phyloP scores from a whole-genome alignment of 495 filamentous ascomycete genomes.

The Bombardia bombarda region DNA sequence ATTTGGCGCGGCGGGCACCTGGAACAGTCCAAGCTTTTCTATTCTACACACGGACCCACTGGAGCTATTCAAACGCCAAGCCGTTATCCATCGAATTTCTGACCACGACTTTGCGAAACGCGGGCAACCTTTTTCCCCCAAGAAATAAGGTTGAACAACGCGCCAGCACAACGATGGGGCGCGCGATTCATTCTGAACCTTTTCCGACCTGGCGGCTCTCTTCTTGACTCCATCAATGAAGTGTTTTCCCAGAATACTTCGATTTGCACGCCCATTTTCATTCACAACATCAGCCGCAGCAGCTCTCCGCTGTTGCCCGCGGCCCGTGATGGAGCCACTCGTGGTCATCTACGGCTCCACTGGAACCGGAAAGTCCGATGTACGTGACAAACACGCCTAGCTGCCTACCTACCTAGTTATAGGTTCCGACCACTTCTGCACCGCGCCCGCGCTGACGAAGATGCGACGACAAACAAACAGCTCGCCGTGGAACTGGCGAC shows the following conservation, averaged over 20 bases:
- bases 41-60: too few species aligned
- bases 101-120: too few species aligned
- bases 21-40: too few species aligned
- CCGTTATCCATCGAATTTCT: too few species aligned
- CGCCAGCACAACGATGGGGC: slow-evolving; percentile 7
- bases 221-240: slow-evolving; percentile 6
- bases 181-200: too few species aligned
- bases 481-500: slow-evolving; percentile 85
- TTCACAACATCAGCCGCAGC: neutral
- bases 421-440: neutral
- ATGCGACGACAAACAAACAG: slow-evolving; percentile 39
- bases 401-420: too few species aligned
- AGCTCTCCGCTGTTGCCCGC: neutral
- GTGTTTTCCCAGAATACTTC: neutral
- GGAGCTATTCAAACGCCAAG: too few species aligned
- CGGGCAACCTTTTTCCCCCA: too few species aligned
- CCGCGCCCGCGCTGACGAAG: slow-evolving; percentile 7
- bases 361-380: slow-evolving; percentile 97
- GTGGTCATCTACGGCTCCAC: slow-evolving; percentile 86
- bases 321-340: slow-evolving; percentile 45
- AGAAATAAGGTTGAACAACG: too few species aligned
- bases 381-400: slow-evolving; percentile 30
- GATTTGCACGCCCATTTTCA: neutral
- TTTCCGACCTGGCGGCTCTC: neutral
- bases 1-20: too few species aligned